Conservation (phyloP, 352 stramenopile species). For the Phytophthora boehmeriae region DNA sequence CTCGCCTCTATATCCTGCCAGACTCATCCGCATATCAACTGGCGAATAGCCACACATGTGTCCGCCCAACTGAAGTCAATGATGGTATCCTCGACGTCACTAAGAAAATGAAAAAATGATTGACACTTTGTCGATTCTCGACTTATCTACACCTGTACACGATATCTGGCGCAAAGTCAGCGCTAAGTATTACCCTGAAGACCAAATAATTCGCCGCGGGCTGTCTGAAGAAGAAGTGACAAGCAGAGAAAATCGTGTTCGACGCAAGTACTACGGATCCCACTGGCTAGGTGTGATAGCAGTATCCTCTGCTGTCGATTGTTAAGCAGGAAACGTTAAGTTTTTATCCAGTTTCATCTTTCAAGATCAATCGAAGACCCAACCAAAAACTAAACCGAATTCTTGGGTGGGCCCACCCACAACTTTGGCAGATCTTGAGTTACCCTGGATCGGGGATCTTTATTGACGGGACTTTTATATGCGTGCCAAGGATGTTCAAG, state of each 20-base stretch:
- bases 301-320: neutral
- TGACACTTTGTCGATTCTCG: too few relatives aligned
- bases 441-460: too few relatives aligned
- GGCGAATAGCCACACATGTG: too few relatives aligned
- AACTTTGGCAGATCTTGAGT: too few relatives aligned
- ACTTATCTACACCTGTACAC: neutral
- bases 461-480: too few relatives aligned
- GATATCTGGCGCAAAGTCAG: constrained; percentile 9
- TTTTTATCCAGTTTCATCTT: constrained; percentile 3
- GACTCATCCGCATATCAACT: too few relatives aligned
- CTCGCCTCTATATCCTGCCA: too few relatives aligned
- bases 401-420: too few relatives aligned
- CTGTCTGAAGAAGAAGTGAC: neutral
- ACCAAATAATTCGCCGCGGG: neutral
- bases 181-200: neutral
- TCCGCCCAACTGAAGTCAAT: too few relatives aligned
- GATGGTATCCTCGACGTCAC: too few relatives aligned
- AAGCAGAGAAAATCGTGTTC: neutral
- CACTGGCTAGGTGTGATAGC: neutral
- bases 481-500: neutral
- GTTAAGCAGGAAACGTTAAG: neutral
- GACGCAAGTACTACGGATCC: neutral
- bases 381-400: too few relatives aligned
- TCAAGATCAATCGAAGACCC: neutral
- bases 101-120: too few relatives aligned